Evolutionary conservation across 441 rosid genomes (phyloP).

Genomic region (Hura crepitans): DNA sequence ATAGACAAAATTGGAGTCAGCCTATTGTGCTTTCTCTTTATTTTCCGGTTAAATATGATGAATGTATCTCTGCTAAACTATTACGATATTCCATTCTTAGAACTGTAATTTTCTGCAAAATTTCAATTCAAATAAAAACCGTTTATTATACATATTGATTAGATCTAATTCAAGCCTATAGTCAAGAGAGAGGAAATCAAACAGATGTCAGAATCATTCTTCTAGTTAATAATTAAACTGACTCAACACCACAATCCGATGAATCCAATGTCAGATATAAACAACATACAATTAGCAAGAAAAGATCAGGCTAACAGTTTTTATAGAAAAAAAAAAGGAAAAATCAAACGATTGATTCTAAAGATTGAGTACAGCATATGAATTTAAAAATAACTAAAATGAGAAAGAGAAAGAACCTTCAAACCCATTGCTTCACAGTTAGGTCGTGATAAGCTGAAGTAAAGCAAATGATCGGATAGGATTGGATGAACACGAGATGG

Average conservation of each 20-base stretch:
- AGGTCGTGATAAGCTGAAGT: no score
- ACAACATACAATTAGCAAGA: background rate
- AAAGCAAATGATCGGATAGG: background rate
- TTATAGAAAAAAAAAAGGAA: background rate
- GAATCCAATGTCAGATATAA: slow-evolving; percentile 10
- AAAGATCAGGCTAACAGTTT: background rate
- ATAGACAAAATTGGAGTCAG: no score
- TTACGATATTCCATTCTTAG: no score
- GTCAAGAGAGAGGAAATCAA: background rate
- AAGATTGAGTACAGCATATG: background rate
- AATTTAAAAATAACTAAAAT: background rate
- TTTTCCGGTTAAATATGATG: no score
- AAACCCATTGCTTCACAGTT: slow-evolving; percentile 5
- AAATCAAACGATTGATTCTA: background rate
- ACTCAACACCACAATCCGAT: background rate
- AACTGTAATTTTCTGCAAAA: no score
- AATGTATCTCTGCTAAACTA: no score
- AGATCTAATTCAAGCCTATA: background rate
- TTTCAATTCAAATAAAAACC: no score
- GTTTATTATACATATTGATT: background rate
- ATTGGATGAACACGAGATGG: background rate
- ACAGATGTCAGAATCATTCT: background rate
- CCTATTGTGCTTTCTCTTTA: no score
- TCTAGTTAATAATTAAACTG: background rate
- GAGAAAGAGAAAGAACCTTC: slow-evolving; percentile 4